A percentile compares a stretch with the other conserved stretches of the same genome.
Evolutionary conservation across 306 rosid genomes (phyloP).

Genomic region (Sechiopsis laciniata): DNA sequence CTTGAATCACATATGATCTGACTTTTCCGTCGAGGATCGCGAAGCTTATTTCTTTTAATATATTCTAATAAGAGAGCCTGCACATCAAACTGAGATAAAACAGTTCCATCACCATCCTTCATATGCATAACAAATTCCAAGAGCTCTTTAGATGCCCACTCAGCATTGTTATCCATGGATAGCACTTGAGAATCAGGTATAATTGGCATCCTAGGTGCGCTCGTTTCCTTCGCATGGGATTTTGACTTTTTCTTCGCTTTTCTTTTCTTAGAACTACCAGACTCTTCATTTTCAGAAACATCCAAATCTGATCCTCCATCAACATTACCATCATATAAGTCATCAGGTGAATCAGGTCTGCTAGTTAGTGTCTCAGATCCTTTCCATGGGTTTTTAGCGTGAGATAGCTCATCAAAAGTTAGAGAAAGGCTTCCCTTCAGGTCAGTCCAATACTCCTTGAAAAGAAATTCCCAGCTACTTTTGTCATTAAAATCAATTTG

Average conservation of each 20-base stretch:
- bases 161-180: slow-evolving; percentile 39
- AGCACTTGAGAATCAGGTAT: slow-evolving; percentile 36
- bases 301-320: slow-evolving; percentile 68
- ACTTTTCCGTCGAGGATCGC: slow-evolving; percentile 95
- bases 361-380: slow-evolving; percentile 53
- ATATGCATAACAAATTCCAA: slow-evolving; percentile 97
- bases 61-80: slow-evolving; percentile 96
- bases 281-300: slow-evolving; percentile 55
- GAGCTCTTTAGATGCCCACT: slow-evolving; percentile 94
- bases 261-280: slow-evolving; percentile 49
- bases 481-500: slow-evolving; percentile 88
- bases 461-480: slow-evolving; percentile 96
- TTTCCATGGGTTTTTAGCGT: slow-evolving; percentile 85
- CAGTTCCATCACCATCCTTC: slow-evolving; percentile 67
- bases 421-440: slow-evolving; percentile 70
- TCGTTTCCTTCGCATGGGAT: slow-evolving; percentile 46
- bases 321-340: slow-evolving; percentile 59
- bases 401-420: slow-evolving; percentile 55
- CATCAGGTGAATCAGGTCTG: slow-evolving; percentile 64
- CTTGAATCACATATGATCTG: slow-evolving; percentile 86
- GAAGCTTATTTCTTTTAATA: slow-evolving; percentile 84
- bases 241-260: slow-evolving; percentile 59
- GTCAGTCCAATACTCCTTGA: slow-evolving; percentile 91
- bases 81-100: slow-evolving; percentile 93
- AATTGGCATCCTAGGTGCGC: slow-evolving; percentile 28